Evolutionary conservation across 2,329 filamentous ascomycete genomes (phyloP).

Genomic region (Volutella citrinella): DNA sequence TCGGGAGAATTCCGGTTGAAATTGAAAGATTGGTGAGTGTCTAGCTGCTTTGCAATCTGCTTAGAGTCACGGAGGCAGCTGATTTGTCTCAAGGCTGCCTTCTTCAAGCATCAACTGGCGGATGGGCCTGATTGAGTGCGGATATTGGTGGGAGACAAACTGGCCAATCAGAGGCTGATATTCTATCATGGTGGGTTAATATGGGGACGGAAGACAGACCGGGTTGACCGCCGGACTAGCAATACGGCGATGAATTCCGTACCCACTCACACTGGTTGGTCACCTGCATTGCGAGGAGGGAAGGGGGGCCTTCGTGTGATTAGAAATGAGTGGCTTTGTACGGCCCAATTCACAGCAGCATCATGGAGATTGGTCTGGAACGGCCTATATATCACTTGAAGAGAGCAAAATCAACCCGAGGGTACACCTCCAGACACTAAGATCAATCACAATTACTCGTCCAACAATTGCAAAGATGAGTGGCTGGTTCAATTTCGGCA

Average conservation of each 20-base stretch:
- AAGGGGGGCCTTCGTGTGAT: no score
- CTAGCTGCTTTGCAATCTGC: no score
- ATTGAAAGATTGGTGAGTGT: no score
- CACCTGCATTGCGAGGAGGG: no score
- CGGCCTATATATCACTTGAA: not conserved
- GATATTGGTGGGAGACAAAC: not conserved
- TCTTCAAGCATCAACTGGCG: no score
- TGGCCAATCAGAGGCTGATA: not conserved
- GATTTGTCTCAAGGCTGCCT: no score
- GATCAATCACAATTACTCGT: not conserved
- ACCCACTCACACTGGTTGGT: not conserved
- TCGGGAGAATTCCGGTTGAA: not conserved
- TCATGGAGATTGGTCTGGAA: no score
- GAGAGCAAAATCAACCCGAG: not conserved
- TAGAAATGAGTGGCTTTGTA: no score
- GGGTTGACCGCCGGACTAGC: not conserved
- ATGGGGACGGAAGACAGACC: slow-evolving; percentile 1
- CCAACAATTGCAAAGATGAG: slow-evolving; percentile 3
- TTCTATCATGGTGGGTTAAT: not conserved
- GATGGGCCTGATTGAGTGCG: no score
- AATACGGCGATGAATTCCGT: not conserved
- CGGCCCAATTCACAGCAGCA: no score
- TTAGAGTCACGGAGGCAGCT: no score
- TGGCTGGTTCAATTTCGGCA: slow-evolving; percentile 9
- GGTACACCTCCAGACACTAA: not conserved